phyloP scores from a whole-genome alignment of 495 filamentous ascomycete genomes.

The Podospora australis region DNA sequence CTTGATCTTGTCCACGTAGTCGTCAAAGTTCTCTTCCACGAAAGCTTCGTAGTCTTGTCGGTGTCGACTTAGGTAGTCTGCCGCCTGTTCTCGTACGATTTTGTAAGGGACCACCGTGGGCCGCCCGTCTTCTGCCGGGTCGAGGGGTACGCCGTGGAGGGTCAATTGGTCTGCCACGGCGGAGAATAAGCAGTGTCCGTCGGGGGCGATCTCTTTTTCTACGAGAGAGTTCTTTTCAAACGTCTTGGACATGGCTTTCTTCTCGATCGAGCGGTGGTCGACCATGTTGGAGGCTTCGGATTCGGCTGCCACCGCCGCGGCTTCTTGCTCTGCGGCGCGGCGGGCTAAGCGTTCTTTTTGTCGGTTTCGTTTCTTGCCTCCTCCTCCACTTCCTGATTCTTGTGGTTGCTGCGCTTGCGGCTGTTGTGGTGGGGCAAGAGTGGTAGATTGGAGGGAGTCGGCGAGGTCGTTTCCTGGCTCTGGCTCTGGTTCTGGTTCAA shows the following conservation, averaged over 20 bases:
- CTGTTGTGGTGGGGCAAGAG: conserved; percentile 14
- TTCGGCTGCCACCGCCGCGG: conserved; percentile 56
- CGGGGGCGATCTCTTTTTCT: conserved; percentile 76
- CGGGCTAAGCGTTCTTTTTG: conserved; percentile 87
- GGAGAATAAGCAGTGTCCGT: conserved; percentile 95
- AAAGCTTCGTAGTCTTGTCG: conserved; percentile 54
- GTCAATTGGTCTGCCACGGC: conserved; percentile 80
- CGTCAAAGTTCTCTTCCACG: conserved; percentile 70
- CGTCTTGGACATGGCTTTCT: conserved; percentile 56
- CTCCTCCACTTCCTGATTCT: conserved; percentile 7
- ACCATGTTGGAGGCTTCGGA: conserved; percentile 68
- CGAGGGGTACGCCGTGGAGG: conserved; percentile 33
- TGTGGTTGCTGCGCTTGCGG: conserved; percentile 18
- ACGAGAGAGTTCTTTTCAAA: conserved; percentile 57
- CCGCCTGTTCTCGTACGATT: conserved; percentile 48
- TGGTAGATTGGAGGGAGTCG: conserved; percentile 19
- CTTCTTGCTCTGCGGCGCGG: conserved; percentile 75
- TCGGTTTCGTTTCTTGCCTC: conserved; percentile 71
- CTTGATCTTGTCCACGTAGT: conserved; percentile 68
- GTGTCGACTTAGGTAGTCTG: conserved; percentile 48
- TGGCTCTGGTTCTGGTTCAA: conserved; percentile 5
- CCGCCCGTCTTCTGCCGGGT: conserved; percentile 9
- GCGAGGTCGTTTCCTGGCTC: conserved; percentile 1
- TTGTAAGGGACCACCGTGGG: conserved; percentile 39
- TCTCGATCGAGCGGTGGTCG: conserved; percentile 67